These are phyloP conservation scores for Mortierella polycephala DNA, from an alignment of 371 early-diverging fungal species.

Conservation along the genomic window DNA sequence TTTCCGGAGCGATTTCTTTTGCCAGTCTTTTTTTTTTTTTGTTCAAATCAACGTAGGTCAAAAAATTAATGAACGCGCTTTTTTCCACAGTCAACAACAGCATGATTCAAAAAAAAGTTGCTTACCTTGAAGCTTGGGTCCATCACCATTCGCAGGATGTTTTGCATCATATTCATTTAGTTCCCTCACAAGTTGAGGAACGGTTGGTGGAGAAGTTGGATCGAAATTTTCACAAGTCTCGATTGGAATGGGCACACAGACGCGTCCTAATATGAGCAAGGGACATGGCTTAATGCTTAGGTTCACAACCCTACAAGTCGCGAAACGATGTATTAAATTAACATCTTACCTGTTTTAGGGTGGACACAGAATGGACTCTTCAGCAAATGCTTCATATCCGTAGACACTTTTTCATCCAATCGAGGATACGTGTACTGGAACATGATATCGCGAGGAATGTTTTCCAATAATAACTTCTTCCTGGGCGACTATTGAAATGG, in stretches of 20 bases:
- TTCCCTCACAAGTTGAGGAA: conserved; percentile 71
- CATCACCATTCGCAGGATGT: conserved; percentile 22
- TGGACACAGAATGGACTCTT: conserved; percentile 99
- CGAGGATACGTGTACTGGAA: conserved; percentile 93
- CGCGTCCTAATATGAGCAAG: conserved; percentile 65
- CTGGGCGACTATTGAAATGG: conserved; percentile 10
- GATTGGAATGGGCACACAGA: conserved; percentile 92
- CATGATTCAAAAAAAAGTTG: background rate
- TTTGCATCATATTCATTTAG: conserved; percentile 58
- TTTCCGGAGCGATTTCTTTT: conserved; percentile 60
- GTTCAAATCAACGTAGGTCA: background rate
- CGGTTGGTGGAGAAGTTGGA: conserved; percentile 82
- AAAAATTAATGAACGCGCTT: too few species aligned
- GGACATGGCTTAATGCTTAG: background rate
- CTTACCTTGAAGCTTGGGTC: conserved; percentile 57
- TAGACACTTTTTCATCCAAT: conserved; percentile 96
- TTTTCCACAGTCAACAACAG: background rate
- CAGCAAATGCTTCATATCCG: conserved; percentile 94
- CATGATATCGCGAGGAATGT: conserved; percentile 73
- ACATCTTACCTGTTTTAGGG: conserved; percentile 91
- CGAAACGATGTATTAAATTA: too few species aligned
- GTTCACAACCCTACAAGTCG: too few species aligned
- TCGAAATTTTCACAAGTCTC: conserved; percentile 83
- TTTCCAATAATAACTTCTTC: conserved; percentile 21
- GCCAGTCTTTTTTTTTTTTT: conserved; percentile 3